Evolutionary conservation across 345 rosid genomes (phyloP).

Genomic region (Garcia nutans): DNA sequence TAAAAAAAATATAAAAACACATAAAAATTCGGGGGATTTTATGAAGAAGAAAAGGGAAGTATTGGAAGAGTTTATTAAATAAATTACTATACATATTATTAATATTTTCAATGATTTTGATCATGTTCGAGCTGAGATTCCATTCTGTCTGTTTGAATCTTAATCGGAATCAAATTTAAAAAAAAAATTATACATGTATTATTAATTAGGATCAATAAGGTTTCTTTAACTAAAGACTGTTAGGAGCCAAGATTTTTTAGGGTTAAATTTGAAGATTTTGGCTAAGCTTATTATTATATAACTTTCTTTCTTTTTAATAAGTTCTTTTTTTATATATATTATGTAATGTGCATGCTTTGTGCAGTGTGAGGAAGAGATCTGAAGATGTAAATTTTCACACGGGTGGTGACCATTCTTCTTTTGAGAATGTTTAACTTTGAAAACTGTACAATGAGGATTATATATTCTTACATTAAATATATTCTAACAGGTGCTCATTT

Average conservation of each 20-base stretch:
- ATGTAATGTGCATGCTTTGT: constrained; percentile 19
- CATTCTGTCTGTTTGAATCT: too few species aligned
- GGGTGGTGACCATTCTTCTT: not conserved
- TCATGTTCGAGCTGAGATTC: too few species aligned
- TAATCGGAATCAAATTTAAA: too few species aligned
- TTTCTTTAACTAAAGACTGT: not conserved
- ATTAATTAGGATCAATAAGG: constrained; percentile 16
- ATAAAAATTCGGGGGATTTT: not conserved
- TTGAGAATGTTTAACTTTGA: constrained; percentile 25
- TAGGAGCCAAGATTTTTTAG: constrained; percentile 14
- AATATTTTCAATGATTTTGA: too few species aligned
- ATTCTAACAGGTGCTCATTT: not conserved
- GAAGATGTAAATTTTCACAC: constrained; percentile 22
- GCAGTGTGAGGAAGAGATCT: constrained; percentile 11
- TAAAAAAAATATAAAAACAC: not conserved
- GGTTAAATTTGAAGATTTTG: constrained; percentile 7
- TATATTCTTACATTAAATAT: constrained; percentile 2
- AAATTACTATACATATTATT: not conserved
- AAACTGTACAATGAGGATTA: constrained; percentile 29
- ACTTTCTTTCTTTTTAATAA: not conserved
- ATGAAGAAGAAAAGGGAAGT: not conserved
- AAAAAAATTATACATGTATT: not conserved
- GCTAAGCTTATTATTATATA: not conserved
- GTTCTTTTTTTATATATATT: not conserved
- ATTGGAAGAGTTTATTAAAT: not conserved